Conservation (phyloP, 2,329 filamentous ascomycete genomes). For the Fusarium tjaetaba region DNA sequence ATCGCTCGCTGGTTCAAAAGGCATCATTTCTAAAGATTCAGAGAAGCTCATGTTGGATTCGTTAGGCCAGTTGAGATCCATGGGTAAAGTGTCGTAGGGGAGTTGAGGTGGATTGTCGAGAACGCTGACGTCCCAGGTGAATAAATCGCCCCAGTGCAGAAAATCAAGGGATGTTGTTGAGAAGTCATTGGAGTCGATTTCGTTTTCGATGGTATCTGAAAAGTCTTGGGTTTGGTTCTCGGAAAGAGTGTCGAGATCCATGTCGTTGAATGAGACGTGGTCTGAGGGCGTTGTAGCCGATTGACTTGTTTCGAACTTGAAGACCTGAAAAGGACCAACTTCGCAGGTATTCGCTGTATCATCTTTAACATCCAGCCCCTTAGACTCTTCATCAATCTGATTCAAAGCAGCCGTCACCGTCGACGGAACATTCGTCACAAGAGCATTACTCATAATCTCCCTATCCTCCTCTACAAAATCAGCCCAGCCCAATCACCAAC, state of each 20-base stretch:
- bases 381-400: constrained; percentile 34
- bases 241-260: constrained; percentile 18
- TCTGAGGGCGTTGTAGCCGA: constrained; percentile 7
- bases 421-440: constrained; percentile 13
- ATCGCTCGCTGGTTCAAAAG: background rate
- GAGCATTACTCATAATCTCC: constrained; percentile 28
- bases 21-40: constrained; percentile 2
- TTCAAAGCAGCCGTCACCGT: constrained; percentile 31
- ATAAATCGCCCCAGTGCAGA: constrained; percentile 35
- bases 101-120: constrained; percentile 29
- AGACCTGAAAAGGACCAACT: constrained; percentile 32
- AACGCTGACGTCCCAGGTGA: constrained; percentile 36
- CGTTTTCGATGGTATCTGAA: background rate
- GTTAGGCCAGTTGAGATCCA: constrained; percentile 18
- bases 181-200: background rate
- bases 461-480: constrained; percentile 16
- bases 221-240: constrained; percentile 5
- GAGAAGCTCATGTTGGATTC: constrained; percentile 15
- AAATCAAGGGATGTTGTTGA: constrained; percentile 16
- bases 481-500: fast-evolving
- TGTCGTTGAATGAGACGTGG: constrained; percentile 11
- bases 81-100: constrained; percentile 5
- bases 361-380: constrained; percentile 1
- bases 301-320: constrained; percentile 25
- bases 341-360: background rate